Percentiles rank a stretch among this genome's conserved stretches.
phyloP scores from a whole-genome alignment of 2,329 filamentous ascomycete species.

The Nothomitra cinnamomea region DNA sequence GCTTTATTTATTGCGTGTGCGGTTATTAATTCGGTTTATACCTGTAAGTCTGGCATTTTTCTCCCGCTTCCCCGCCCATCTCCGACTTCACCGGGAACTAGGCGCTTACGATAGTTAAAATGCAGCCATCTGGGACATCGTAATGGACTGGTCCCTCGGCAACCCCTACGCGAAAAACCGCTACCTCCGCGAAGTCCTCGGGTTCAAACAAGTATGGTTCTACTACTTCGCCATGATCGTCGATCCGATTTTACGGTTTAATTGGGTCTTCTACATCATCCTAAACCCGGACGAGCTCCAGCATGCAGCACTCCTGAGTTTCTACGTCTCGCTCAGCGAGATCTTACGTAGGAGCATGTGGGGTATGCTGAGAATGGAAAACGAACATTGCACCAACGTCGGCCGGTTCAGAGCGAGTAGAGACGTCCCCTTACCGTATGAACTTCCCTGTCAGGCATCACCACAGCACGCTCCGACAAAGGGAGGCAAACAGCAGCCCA shows the following conservation, averaged over 20 bases:
- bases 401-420: conserved; percentile 75
- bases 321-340: conserved; percentile 62
- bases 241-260: conserved; percentile 75
- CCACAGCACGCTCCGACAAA: background rate
- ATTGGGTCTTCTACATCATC: conserved; percentile 87
- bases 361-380: conserved; percentile 79
- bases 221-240: conserved; percentile 77
- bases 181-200: conserved; percentile 60
- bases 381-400: conserved; percentile 29
- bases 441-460: conserved; percentile 20
- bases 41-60: conserved; percentile 35
- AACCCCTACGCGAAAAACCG: conserved; percentile 53
- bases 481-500: background rate
- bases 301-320: conserved; percentile 69
- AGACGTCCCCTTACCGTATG: conserved; percentile 75
- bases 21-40: conserved; percentile 67
- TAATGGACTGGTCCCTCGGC: conserved; percentile 88
- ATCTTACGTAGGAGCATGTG: conserved; percentile 76
- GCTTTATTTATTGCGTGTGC: conserved; percentile 68
- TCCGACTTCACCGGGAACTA: no score
- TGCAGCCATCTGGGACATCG: conserved; percentile 71
- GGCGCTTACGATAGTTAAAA: background rate
- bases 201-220: conserved; percentile 59
- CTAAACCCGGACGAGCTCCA: conserved; percentile 56
- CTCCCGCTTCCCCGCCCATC: no score